Conservation (phyloP, 2,329 filamentous ascomycete species). For the Penicillium palitans region DNA sequence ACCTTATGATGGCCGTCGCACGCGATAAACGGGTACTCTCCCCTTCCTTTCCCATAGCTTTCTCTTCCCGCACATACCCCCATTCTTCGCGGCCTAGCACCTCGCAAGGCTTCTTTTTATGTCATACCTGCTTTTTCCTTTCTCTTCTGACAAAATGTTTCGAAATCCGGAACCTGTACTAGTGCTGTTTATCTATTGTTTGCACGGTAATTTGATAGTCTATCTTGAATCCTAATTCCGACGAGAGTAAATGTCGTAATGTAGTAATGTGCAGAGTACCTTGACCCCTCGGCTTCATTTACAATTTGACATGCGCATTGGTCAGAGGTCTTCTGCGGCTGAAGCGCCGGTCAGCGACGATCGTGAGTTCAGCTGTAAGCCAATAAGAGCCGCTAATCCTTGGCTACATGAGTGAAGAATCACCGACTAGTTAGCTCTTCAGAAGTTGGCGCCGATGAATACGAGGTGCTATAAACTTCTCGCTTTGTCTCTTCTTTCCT, state of each 20-base stretch:
- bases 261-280: background rate
- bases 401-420: background rate
- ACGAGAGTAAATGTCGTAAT: background rate
- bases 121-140: constrained; percentile 7
- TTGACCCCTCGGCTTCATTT: background rate
- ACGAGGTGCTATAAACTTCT: background rate
- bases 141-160: constrained; percentile 9
- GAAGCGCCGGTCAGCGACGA: constrained; percentile 2
- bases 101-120: constrained; percentile 17
- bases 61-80: constrained; percentile 30
- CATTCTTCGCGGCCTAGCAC: constrained; percentile 17
- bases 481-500: background rate
- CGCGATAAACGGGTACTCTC: constrained; percentile 18
- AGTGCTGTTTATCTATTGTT: constrained; percentile 7
- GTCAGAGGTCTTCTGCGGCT: background rate
- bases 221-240: background rate
- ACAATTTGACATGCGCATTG: constrained; percentile 1
- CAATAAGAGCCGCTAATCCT: constrained; percentile 7
- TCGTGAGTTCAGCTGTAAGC: constrained; percentile 1
- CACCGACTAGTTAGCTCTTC: background rate
- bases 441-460: background rate
- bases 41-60: constrained; percentile 19
- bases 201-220: constrained; percentile 3
- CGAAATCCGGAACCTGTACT: constrained; percentile 5
- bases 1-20: constrained; percentile 29